Base-by-base conservation (phyloP, 2,329 filamentous ascomycete genomes). In the Didymella keratinophila region DNA sequence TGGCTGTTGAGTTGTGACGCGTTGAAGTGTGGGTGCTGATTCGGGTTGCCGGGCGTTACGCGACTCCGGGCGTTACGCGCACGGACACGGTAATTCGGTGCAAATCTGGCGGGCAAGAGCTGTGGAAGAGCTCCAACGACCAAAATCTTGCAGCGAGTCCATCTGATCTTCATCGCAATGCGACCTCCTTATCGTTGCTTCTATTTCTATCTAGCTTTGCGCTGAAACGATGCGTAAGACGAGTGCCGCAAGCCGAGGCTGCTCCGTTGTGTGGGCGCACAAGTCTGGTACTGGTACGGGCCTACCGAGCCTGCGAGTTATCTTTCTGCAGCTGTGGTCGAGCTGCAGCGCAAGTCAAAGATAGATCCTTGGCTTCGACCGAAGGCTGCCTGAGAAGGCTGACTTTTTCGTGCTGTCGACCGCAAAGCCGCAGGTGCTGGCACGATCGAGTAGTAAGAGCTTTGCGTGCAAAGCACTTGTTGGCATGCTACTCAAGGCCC, bases 81-180 rank as follows among this genome's bases (percentile, higher is more conserved):
- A n/a, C 23, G 46, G 32, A 32, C 11, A 18, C 53, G 53, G 47
- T 51, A 51, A 9, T 44, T 41, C 25, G 25, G 41, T 32, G 37
- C 28, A 30, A 30, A 25, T 30, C 28, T 30, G 28, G 28, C 37
- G 39, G 28, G 42, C 23, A 47, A 30, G 28, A 44, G 36, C 11
- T 21, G 18, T 12, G 30, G 25, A 21, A 20, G 18, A 8, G 4
- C n/a, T n/a, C 21, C 2, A 37, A 25, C 23, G 14, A 18, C 7
- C n/a, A 23, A 4, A 14, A 14, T 20, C 34, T 12, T 14, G 21
- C 9, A 12, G 20, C 21, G 14, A 23, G 23, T 25, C 20, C 8
- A 25, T 42, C 20, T 36, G 27, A 20, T 27, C 14, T 1, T 12
- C 10, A 32, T 41, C 16, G 21, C 20, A n/a, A 18, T 10, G 18